Conservation (phyloP, 1,284 basidiomycete genomes). For the Abortiporus biennis region DNA sequence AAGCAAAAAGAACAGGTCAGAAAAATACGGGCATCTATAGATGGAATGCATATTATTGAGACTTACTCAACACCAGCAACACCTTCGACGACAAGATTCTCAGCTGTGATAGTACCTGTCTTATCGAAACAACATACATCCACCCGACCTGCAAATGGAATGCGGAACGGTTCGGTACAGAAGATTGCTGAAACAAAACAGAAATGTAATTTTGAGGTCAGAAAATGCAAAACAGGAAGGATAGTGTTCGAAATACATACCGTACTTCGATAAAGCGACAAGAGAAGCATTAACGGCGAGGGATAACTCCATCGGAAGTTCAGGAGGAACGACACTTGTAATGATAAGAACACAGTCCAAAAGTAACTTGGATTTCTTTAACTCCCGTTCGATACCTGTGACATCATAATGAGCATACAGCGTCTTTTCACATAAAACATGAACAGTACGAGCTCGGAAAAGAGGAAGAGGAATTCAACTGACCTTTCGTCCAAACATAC, state of each 20-base stretch:
- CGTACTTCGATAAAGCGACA: slow-evolving; percentile 88
- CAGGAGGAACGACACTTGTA: slow-evolving; percentile 93
- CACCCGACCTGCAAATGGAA: slow-evolving; percentile 88
- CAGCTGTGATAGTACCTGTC: slow-evolving; percentile 94
- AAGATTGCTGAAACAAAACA: slow-evolving; percentile 69
- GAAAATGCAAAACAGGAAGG: not conserved
- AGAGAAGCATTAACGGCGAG: slow-evolving; percentile 92
- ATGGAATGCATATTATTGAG: not conserved
- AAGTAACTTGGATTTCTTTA: slow-evolving; percentile 90
- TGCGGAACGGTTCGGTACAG: slow-evolving; percentile 96
- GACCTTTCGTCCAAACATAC: slow-evolving; percentile 94
- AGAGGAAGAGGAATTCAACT: slow-evolving; percentile 15
- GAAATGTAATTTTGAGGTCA: not conserved
- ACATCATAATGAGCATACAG: not conserved
- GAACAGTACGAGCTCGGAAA: not conserved
- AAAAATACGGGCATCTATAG: not conserved
- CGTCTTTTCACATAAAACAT: not conserved
- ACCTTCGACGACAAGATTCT: slow-evolving; percentile 92
- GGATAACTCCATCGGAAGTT: slow-evolving; percentile 93
- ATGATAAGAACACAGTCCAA: slow-evolving; percentile 93
- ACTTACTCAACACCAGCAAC: slow-evolving; percentile 62
- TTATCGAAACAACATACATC: slow-evolving; percentile 98
- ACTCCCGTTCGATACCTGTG: slow-evolving; percentile 77
- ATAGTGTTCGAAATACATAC: slow-evolving; percentile 48
- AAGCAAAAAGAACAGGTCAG: slow-evolving; percentile 6